These are phyloP conservation scores for Talaromyces sp. DNA, from an alignment of 2,329 filamentous ascomycete genomes.

Conservation along the genomic window DNA sequence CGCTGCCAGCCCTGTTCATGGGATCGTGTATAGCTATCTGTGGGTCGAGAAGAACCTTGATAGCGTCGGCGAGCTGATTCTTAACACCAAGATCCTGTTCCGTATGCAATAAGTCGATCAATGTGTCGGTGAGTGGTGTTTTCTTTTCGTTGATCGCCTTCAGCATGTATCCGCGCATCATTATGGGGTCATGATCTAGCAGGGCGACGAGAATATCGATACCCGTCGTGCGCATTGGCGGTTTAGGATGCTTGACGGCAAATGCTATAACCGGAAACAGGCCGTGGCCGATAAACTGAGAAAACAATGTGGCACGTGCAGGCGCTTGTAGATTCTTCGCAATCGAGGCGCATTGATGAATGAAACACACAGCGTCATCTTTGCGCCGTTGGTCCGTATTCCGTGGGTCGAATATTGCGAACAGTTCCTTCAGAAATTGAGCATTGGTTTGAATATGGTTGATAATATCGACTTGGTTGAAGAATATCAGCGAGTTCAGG, in stretches of 20 bases:
- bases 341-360: slow-evolving; percentile 92
- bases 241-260: slow-evolving; percentile 80
- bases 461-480: slow-evolving; percentile 97
- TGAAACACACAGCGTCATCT: slow-evolving; percentile 92
- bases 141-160: slow-evolving; percentile 86
- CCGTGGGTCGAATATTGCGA: slow-evolving; percentile 73
- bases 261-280: slow-evolving; percentile 89
- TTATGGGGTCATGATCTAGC: slow-evolving; percentile 91
- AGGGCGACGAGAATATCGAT: slow-evolving; percentile 91
- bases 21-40: slow-evolving; percentile 59
- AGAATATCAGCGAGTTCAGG: slow-evolving; percentile 96
- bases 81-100: slow-evolving; percentile 94
- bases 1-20: slow-evolving; percentile 63
- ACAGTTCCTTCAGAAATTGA: slow-evolving; percentile 78
- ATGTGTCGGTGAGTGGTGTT: slow-evolving; percentile 80
- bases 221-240: slow-evolving; percentile 82
- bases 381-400: slow-evolving; percentile 68
- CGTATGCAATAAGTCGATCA: slow-evolving; percentile 86
- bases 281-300: slow-evolving; percentile 84
- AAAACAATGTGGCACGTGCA: slow-evolving; percentile 76
- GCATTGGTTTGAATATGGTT: slow-evolving; percentile 85
- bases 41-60: slow-evolving; percentile 87
- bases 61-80: slow-evolving; percentile 89
- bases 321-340: slow-evolving; percentile 91
- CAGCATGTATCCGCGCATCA: slow-evolving; percentile 92